Base-by-base conservation (phyloP, 2,329 filamentous ascomycete genomes). In the Trichoderma aggressivum region DNA sequence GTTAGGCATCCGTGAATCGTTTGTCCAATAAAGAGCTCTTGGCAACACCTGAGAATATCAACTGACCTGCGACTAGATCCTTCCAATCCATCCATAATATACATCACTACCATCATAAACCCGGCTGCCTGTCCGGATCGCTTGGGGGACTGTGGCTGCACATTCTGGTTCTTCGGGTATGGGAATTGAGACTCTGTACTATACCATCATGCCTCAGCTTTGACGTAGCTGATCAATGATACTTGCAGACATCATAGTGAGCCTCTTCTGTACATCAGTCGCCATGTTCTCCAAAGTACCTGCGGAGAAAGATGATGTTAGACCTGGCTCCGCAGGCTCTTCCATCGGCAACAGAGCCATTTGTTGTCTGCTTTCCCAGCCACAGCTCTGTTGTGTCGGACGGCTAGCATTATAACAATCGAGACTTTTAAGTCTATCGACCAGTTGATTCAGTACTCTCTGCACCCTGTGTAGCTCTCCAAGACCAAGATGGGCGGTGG, bases 131-230 rank as follows among this genome's bases (percentile, higher is more conserved):
- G 16, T 2, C 36, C 12, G 1, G 7, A 39, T 18, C 36, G 36
- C 16, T 39, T 7, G 5, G 14, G 7, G 3, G 0, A n/a, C 36
- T 18, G 7, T 18, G 0, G 36, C 7, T 0, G 36, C 16, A n/a
- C 2, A n/a, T n/a, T 43, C 16, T 43, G 7, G 16, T 4, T 43
- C 7, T 43, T 43, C 18, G 1, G 7, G 3, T 3, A 43, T n/a
- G 16, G 7, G 16, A 43, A 3, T 43, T 16, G 39, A 43, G 2
- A 10, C 0, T 43, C 16, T n/a, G 16, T n/a, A 43, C 16, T 43
- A 43, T 43, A 18, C 4, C 7, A 8, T 18, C 3, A 43, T 18
- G 1, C 36, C 36, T n/a, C 36, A 43, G 7, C 36, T 1, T 43
- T 18, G 14, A 3, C 7, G 36, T 43, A 43, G 16, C 7, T 39